Evolutionary conservation across 192 early-diverging fungal genomes (phyloP), one percentile per base, ranked within the genome.

Genomic region (Kickxella alabastrina): DNA sequence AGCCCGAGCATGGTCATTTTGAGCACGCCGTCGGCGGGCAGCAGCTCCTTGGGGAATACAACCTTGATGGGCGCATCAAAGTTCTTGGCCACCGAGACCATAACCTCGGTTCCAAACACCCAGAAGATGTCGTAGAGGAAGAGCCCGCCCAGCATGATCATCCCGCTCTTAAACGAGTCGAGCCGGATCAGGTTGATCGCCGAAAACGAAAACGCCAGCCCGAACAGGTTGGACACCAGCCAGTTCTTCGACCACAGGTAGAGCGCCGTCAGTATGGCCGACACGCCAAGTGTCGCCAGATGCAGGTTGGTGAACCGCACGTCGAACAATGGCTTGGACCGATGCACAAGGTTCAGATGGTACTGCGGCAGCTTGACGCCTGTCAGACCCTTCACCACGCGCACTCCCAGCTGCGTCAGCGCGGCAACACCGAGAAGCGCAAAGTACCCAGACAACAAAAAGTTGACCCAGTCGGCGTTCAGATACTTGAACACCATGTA

Each of bases 101-200:
- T 98, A 15, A 98, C 95, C 31, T 92, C 88, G 6, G 95, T 97
- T 28, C 92, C 92, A 80, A 98, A 98, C 52, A 98, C 95, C 95
- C 95, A 98, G 56, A 97, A 98, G 43, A 98, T 84, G 70, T 98
- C 95, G 62, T 98, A 98, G 21, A 93, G 65, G 75, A 98, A 98
- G 35, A 98, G 72, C 14, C 89, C 93, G 18, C 81, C 68, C 23
- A 98, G 82, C 43, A 98, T 80, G 24, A 92, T 89, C 78, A 93
- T 92, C n/a, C 93, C 95, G 1, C 92, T 97, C 66, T 87, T 88
- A 82, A 97, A 96, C 6, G 93, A 95, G 66, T 96, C 93, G 22
- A 98, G 75, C 2, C 90, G 85, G 35, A 98, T 76, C 23, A 98
- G 77, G 48, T 85, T 80, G 50, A 97, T 85, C 15, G 90, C 87